Conservation (phyloP, 768 basidiomycete genomes). For the Termitomyces sp. region DNA sequence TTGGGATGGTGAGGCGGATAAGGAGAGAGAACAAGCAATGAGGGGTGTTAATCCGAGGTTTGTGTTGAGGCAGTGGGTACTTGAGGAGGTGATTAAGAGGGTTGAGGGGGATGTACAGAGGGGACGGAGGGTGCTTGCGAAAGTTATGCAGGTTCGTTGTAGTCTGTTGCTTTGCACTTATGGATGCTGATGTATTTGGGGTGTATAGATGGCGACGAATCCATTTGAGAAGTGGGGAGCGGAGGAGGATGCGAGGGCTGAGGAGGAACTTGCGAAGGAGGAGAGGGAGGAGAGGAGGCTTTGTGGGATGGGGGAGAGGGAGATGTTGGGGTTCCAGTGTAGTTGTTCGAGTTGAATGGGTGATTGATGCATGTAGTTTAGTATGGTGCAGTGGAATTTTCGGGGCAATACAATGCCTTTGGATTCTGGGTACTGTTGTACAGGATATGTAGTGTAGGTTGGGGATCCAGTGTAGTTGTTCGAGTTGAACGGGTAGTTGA, state of each 20-base stretch:
- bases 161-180: background rate
- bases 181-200: background rate
- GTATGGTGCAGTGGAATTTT: too few relatives aligned
- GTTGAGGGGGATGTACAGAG: conserved; percentile 61
- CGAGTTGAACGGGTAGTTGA: conserved; percentile 50
- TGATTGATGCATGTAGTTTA: too few relatives aligned
- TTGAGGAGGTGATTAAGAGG: conserved; percentile 85
- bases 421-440: background rate
- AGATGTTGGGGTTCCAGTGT: conserved; percentile 87
- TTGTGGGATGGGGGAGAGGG: conserved; percentile 73
- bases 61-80: conserved; percentile 89
- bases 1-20: conserved; percentile 30
- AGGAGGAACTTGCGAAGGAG: conserved; percentile 49
- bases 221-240: conserved; percentile 90
- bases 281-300: conserved; percentile 65
- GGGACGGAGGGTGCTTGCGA: conserved; percentile 67
- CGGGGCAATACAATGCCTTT: background rate
- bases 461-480: conserved; percentile 93
- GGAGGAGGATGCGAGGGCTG: conserved; percentile 38
- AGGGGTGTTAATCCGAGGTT: conserved; percentile 80
- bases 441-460: conserved; percentile 25
- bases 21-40: conserved; percentile 44
- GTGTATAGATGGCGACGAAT: conserved; percentile 72
- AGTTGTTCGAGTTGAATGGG: conserved; percentile 76
- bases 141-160: conserved; percentile 71